A percentile compares a stretch with the other conserved stretches of the same genome.
Evolutionary conservation across 2,329 filamentous ascomycete species (phyloP).

Genomic region (Bipolaris gigantea): DNA sequence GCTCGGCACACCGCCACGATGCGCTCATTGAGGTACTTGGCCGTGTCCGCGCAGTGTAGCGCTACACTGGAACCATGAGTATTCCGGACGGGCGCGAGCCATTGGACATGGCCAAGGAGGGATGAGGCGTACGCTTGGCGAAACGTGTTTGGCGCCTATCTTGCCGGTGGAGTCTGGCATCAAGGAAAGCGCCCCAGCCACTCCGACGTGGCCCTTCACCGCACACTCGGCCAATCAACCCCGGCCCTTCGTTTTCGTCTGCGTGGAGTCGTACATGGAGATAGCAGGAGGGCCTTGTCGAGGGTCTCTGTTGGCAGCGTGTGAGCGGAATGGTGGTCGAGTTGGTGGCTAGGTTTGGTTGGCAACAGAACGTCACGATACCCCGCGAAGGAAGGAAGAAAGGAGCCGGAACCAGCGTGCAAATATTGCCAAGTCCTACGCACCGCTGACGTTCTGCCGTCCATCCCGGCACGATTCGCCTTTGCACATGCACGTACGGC

Average conservation of each 20-base stretch:
- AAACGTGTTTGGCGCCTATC: neutral
- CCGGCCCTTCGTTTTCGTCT: neutral
- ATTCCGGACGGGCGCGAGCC: slow-evolving; percentile 3
- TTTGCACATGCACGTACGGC: neutral
- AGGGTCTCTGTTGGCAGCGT: neutral
- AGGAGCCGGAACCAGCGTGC: slow-evolving; percentile 1
- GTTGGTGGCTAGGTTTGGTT: neutral
- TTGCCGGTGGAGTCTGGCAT: slow-evolving; percentile 3
- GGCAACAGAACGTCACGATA: slow-evolving; percentile 8
- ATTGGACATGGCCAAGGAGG: slow-evolving; percentile 10
- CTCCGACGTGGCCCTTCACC: slow-evolving; percentile 2
- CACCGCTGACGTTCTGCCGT: neutral
- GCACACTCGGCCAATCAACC: neutral
- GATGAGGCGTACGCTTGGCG: slow-evolving; percentile 8
- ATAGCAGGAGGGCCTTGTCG: neutral
- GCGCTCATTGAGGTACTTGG: slow-evolving; percentile 10
- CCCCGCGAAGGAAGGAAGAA: slow-evolving; percentile 11
- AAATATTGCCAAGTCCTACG: slow-evolving; percentile 10
- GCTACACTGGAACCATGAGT: slow-evolving; percentile 12
- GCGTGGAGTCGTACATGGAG: neutral
- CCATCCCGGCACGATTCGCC: neutral
- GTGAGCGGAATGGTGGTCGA: neutral
- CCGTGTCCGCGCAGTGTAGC: slow-evolving; percentile 5
- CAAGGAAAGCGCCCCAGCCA: slow-evolving; percentile 13
- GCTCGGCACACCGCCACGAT: slow-evolving; percentile 15